Conservation (phyloP, 1,284 basidiomycete species). For the Ganoderma lucidum region DNA sequence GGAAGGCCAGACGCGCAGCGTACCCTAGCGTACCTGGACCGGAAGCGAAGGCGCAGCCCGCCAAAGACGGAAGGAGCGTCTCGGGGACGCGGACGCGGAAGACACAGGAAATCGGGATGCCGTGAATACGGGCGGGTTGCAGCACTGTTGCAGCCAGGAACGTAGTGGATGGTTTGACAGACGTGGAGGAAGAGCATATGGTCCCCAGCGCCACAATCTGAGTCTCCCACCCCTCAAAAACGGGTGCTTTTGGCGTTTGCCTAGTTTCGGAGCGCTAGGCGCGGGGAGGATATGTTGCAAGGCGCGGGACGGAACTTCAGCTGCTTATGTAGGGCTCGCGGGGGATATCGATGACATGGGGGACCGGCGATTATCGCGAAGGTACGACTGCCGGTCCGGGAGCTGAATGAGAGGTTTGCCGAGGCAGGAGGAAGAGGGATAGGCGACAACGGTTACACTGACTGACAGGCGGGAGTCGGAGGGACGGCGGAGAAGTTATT, state of each 20-base stretch:
- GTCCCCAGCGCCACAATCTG: background rate
- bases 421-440: background rate
- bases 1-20: background rate
- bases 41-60: background rate
- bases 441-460: background rate
- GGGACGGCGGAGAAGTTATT: conserved; percentile 24
- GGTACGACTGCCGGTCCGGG: background rate
- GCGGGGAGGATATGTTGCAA: background rate
- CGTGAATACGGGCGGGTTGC: background rate
- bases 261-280: background rate
- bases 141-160: background rate
- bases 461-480: background rate
- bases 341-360: background rate
- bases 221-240: background rate
- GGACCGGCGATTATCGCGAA: background rate
- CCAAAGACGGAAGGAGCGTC: background rate
- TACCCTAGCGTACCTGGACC: background rate
- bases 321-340: background rate
- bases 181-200: too few relatives aligned
- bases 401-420: background rate
- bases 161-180: background rate
- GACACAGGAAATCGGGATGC: background rate
- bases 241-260: background rate
- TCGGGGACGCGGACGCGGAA: background rate
- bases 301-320: background rate